A percentile compares a stretch with the other conserved stretches of the same genome.
phyloP scores from a whole-genome alignment of 2,329 filamentous ascomycete genomes.

The Scortechinia acanthostroma region DNA sequence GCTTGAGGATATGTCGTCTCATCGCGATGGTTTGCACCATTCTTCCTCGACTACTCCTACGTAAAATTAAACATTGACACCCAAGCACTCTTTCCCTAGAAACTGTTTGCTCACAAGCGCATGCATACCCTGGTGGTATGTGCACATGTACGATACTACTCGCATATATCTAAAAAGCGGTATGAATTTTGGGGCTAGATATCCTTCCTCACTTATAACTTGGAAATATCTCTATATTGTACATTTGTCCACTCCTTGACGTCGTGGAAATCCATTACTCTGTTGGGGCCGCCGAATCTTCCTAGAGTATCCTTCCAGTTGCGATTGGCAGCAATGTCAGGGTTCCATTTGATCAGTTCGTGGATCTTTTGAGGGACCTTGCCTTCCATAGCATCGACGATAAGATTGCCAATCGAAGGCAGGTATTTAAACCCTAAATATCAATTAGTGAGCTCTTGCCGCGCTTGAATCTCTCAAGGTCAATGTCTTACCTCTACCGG shows the following conservation, averaged over 20 bases:
- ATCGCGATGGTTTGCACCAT: too few relatives aligned
- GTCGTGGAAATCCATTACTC: slow-evolving; percentile 36
- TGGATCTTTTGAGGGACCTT: slow-evolving; percentile 29
- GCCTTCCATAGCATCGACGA: slow-evolving; percentile 36
- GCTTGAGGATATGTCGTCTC: too few relatives aligned
- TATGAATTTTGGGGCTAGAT: too few relatives aligned
- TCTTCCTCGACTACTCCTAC: too few relatives aligned
- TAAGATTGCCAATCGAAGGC: slow-evolving; percentile 37
- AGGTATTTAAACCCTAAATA: slow-evolving; percentile 44
- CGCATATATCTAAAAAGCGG: too few relatives aligned
- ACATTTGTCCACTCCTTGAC: slow-evolving; percentile 29
- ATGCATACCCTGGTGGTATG: too few relatives aligned
- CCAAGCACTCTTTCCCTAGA: too few relatives aligned
- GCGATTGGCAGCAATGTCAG: slow-evolving; percentile 33
- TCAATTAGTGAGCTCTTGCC: background rate
- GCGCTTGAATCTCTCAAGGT: too few relatives aligned
- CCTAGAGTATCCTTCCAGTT: slow-evolving; percentile 38
- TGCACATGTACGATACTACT: too few relatives aligned
- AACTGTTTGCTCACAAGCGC: too few relatives aligned
- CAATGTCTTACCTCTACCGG: slow-evolving; percentile 16
- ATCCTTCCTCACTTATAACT: too few relatives aligned
- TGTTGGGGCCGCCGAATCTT: slow-evolving; percentile 34
- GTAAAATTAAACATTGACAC: too few relatives aligned
- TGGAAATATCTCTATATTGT: slow-evolving; percentile 4
- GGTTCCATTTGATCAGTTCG: slow-evolving; percentile 37